These are phyloP conservation scores for Pezizomycotina sp. DNA, from an alignment of 2,329 filamentous ascomycete species.

Conservation along the genomic window DNA sequence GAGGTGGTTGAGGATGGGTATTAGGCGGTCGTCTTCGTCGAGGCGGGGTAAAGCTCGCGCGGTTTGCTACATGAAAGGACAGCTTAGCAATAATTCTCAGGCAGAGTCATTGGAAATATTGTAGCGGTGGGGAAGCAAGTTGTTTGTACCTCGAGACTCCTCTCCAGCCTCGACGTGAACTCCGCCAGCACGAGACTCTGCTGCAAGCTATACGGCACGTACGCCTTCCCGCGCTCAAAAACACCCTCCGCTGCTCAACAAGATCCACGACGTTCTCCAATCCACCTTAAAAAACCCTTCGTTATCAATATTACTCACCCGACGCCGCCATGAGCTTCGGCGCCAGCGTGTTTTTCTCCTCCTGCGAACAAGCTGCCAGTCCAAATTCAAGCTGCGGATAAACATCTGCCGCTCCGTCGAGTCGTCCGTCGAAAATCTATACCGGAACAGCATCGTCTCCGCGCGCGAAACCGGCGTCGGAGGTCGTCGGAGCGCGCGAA, in stretches of 20 bases:
- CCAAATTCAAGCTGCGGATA: constrained; percentile 56
- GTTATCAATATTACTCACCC: constrained; percentile 43
- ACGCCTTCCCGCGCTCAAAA: constrained; percentile 67
- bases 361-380: constrained; percentile 67
- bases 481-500: constrained; percentile 86
- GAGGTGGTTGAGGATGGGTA: constrained; percentile 60
- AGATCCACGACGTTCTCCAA: constrained; percentile 87
- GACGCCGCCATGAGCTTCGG: constrained; percentile 27
- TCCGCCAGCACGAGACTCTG: constrained; percentile 76
- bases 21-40: constrained; percentile 86
- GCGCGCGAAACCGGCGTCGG: constrained; percentile 67
- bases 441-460: constrained; percentile 74
- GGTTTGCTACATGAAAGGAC: constrained; percentile 44
- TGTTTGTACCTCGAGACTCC: constrained; percentile 55
- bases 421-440: constrained; percentile 67
- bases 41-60: constrained; percentile 79
- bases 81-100: constrained; percentile 6
- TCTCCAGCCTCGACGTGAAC: constrained; percentile 63
- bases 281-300: constrained; percentile 93
- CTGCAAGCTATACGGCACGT: constrained; percentile 75
- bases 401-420: constrained; percentile 56
- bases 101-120: constrained; percentile 6
- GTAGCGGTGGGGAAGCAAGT: constrained; percentile 4
- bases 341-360: constrained; percentile 53
- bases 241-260: constrained; percentile 61